Conservation (phyloP, 2,329 filamentous ascomycete genomes). For the Fusarium sp. region DNA sequence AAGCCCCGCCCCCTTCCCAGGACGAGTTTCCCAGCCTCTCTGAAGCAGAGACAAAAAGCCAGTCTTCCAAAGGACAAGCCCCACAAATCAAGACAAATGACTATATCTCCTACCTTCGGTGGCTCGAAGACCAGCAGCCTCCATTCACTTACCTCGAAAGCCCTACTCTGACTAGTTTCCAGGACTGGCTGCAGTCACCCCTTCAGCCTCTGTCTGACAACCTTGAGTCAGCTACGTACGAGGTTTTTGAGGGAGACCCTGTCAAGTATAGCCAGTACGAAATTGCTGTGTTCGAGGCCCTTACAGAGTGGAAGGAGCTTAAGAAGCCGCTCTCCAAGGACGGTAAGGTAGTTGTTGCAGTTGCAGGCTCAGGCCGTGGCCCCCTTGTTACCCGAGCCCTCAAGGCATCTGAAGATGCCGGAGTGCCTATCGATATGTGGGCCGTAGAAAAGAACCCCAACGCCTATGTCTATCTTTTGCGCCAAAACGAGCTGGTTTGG, state of each 20-base stretch:
- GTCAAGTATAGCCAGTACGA: conserved; percentile 99
- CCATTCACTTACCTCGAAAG: conserved; percentile 65
- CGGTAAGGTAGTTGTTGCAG: conserved; percentile 84
- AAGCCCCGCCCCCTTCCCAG: conserved; percentile 53
- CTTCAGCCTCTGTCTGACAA: conserved; percentile 96
- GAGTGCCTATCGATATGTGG: conserved; percentile 86
- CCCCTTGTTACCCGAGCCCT: conserved; percentile 91
- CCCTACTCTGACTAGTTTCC: conserved; percentile 69
- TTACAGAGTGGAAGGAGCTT: conserved; percentile 81
- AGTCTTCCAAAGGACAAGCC: conserved; percentile 28
- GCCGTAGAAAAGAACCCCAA: conserved; percentile 99
- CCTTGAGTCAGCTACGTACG: conserved; percentile 95
- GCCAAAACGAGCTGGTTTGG: conserved; percentile 89
- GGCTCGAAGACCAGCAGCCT: conserved; percentile 85
- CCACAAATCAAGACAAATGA: conserved; percentile 48
- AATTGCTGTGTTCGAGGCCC: conserved; percentile 80
- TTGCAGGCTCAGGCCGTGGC: conserved; percentile 92
- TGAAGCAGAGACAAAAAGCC: conserved; percentile 66
- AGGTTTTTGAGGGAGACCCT: conserved; percentile 98
- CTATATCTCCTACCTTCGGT: conserved; percentile 83
- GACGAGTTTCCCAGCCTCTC: conserved; percentile 76
- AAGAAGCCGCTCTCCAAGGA: conserved; percentile 78
- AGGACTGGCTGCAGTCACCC: conserved; percentile 96
- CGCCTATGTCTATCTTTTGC: conserved; percentile 90
- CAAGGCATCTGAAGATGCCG: conserved; percentile 79